phyloP scores from a whole-genome alignment of 257 asterid species.

The Solanum phureja region DNA sequence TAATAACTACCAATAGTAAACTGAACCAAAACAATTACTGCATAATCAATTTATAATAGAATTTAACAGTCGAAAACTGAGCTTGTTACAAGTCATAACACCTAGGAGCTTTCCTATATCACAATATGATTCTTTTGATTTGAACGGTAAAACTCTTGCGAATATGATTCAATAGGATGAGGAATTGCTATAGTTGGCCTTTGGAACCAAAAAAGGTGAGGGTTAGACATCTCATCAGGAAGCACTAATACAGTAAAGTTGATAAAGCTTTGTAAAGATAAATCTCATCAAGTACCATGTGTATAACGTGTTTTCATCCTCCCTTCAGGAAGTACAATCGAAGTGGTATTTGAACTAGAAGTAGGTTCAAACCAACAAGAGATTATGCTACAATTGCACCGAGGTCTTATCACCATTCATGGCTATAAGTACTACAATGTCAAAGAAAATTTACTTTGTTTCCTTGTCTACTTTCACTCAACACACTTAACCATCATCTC shows the following conservation, averaged over 20 bases:
- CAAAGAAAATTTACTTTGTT: neutral
- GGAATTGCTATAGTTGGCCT: neutral
- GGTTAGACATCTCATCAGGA: neutral
- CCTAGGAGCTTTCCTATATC: neutral
- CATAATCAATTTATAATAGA: neutral
- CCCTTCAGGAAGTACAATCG: neutral
- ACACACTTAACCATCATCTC: neutral
- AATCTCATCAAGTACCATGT: neutral
- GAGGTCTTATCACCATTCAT: neutral
- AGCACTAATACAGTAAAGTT: neutral
- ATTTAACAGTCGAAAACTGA: neutral
- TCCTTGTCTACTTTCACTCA: neutral
- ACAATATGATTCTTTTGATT: neutral
- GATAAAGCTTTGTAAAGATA: neutral
- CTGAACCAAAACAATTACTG: neutral
- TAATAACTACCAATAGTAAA: neutral
- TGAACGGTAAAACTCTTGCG: neutral
- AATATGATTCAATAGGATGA: neutral
- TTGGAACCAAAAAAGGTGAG: neutral
- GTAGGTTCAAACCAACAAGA: neutral
- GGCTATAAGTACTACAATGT: neutral
- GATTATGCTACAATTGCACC: no score
- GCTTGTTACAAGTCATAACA: neutral
- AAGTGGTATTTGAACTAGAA: neutral
- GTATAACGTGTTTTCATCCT: neutral